Evolutionary conservation across 306 rosid genomes (phyloP), one percentile per base, ranked within the genome.

Genomic region (Cucurbita argyrosperma): DNA sequence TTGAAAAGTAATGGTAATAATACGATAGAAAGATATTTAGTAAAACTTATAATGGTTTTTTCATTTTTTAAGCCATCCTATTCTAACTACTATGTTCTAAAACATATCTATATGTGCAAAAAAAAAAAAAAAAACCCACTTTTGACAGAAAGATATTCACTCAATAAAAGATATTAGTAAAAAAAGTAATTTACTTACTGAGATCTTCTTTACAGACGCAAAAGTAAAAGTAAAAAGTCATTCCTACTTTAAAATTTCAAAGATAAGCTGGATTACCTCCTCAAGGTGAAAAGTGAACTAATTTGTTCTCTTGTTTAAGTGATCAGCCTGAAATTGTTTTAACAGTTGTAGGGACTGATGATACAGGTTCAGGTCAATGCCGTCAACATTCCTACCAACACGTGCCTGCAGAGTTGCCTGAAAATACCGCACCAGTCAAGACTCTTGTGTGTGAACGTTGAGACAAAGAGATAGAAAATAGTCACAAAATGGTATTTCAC

Each of bases 321-420:
- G 91, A 79, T 84, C 75, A 55, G 89, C 90, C 77, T 88, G 91
- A 82, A 91, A 94, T 58, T 87, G 90, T 72, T 85, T 86, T 38
- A 89, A 66, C 40, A 89, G 87, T 81, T 69, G 91, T 79, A 91
- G 45, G 46, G 97, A 84, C 59, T 88, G 97, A 80, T 88, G 84
- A 76, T 90, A 92, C 55, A 94, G 92, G 80, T 83, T 80, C 79
- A 95, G 89, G 84, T 91, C 96, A 26, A 95, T 91, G 69, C 97
- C 97, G n/a, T 91, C 90, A 21, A 95, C 91, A 4, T 87, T 95
- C 84, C 99, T 80, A 26, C 96, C 92, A 8, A 88, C 88, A 26
- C 90, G 92, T 18, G 95, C 95, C 77, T 84, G 88, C 82, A 92
- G 81, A 78, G 84, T 78, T 55, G 85, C 96, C 97, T 95, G 78